A percentile compares a stretch with the other conserved stretches of the same genome.
These are phyloP conservation scores for Gryganskiella cystojenkinii DNA, from an alignment of 192 early-diverging fungal species.

Conservation along the genomic window DNA sequence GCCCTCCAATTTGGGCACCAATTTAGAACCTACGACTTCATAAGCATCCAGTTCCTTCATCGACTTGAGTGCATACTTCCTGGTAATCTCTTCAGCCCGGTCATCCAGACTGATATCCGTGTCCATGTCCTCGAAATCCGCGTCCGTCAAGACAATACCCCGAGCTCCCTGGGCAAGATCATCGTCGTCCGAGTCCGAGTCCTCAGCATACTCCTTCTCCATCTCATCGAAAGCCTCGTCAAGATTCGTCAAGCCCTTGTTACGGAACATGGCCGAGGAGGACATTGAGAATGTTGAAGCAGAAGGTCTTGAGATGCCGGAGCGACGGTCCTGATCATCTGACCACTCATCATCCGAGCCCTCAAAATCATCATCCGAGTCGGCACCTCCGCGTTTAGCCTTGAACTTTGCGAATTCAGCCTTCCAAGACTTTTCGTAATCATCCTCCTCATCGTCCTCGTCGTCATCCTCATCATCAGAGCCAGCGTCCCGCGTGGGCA, in stretches of 20 bases:
- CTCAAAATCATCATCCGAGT: slow-evolving; percentile 54
- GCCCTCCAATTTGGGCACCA: slow-evolving; percentile 76
- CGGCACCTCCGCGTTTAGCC: slow-evolving; percentile 45
- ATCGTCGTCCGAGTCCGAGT: too few species aligned
- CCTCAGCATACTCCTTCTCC: slow-evolving; percentile 65
- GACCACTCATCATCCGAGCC: slow-evolving; percentile 59
- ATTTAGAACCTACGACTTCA: slow-evolving; percentile 75
- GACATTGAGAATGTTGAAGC: slow-evolving; percentile 87
- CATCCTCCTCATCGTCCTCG: slow-evolving; percentile 69
- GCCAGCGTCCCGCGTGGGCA: too few species aligned
- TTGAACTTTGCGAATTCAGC: slow-evolving; percentile 68
- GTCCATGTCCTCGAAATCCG: slow-evolving; percentile 66
- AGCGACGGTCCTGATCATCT: slow-evolving; percentile 53
- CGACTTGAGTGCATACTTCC: too few species aligned
- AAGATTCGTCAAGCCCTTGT: slow-evolving; percentile 86
- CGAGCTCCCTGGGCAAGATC: too few species aligned
- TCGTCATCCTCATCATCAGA: slow-evolving; percentile 52
- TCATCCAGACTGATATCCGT: slow-evolving; percentile 80
- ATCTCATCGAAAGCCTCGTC: slow-evolving; percentile 95
- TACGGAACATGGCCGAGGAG: slow-evolving; percentile 93
- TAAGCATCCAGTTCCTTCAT: slow-evolving; percentile 84
- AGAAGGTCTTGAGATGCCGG: slow-evolving; percentile 30
- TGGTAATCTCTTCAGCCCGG: too few species aligned
- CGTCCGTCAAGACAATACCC: too few species aligned
- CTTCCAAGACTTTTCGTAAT: slow-evolving; percentile 63